These are phyloP conservation scores for Akanthomyces dipterigenus DNA, from an alignment of 2,329 filamentous ascomycete species.

Conservation along the genomic window DNA sequence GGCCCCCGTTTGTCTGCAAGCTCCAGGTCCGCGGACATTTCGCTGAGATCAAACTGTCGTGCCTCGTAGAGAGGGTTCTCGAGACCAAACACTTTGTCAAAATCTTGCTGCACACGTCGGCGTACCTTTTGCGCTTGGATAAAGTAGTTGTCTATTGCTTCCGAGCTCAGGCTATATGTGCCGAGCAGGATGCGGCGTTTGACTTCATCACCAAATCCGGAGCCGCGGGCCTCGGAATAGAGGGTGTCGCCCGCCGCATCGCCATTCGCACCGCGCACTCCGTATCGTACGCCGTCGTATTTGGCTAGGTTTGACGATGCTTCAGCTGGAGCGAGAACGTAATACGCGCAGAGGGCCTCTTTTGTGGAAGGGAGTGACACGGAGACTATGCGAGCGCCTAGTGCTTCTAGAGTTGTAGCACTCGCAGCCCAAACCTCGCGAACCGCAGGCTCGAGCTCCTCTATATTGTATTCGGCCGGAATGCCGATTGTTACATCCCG, in stretches of 20 bases:
- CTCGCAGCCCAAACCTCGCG: constrained; percentile 61
- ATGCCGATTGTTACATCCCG: constrained; percentile 45
- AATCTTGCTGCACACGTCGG: constrained; percentile 76
- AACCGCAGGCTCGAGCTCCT: constrained; percentile 66
- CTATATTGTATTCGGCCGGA: constrained; percentile 78
- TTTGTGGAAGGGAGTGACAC: constrained; percentile 78
- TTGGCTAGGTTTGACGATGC: constrained; percentile 94
- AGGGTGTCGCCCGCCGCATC: constrained; percentile 56
- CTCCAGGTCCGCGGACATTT: constrained; percentile 46
- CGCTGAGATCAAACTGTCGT: constrained; percentile 50
- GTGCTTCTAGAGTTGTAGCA: constrained; percentile 50
- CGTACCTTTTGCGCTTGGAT: constrained; percentile 86
- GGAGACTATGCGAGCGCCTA: constrained; percentile 66
- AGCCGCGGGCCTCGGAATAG: constrained; percentile 68
- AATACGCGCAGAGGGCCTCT: constrained; percentile 86
- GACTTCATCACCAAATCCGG: constrained; percentile 78
- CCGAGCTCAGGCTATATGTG: constrained; percentile 81
- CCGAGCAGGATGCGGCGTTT: constrained; percentile 81
- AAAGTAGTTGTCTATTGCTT: constrained; percentile 94
- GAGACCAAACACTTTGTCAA: constrained; percentile 68
- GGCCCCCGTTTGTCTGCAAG: constrained; percentile 52
- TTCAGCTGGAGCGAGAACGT: constrained; percentile 89
- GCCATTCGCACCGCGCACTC: constrained; percentile 46
- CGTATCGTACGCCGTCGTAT: constrained; percentile 95
- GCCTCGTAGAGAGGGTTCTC: constrained; percentile 59